A percentile compares a stretch with the other conserved stretches of the same genome.
Conservation (phyloP, 331 rosid species). For the Pyrus hybrid region DNA sequence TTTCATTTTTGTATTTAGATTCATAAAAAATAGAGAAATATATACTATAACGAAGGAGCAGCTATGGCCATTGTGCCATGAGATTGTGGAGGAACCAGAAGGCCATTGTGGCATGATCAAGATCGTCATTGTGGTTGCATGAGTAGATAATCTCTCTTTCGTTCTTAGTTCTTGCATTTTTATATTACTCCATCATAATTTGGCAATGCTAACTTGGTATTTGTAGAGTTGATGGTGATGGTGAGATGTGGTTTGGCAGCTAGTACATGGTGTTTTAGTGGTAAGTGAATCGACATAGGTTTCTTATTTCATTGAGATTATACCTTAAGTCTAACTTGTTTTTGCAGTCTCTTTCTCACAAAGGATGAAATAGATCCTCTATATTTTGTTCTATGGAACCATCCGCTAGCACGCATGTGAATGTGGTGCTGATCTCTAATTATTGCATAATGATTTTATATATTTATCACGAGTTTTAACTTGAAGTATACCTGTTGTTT, state of each 20-base stretch:
- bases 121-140: background rate
- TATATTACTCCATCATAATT: background rate
- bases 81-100: too few relatives aligned
- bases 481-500: background rate
- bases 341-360: background rate
- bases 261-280: background rate
- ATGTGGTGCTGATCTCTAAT: background rate
- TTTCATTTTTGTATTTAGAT: too few relatives aligned
- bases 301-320: background rate
- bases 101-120: background rate
- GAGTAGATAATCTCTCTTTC: background rate
- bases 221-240: background rate
- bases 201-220: background rate
- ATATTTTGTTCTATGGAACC: background rate
- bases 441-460: background rate
- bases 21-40: too few relatives aligned
- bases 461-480: background rate
- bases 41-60: too few relatives aligned
- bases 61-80: too few relatives aligned
- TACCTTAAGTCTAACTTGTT: background rate
- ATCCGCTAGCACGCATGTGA: background rate
- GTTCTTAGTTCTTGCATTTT: background rate
- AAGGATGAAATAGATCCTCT: background rate
- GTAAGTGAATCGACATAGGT: background rate
- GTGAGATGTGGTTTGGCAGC: background rate